These are phyloP conservation scores for Coccomyxa subellipsoidea DNA, from an alignment of 163 green algal genomes.

Conservation along the genomic window DNA sequence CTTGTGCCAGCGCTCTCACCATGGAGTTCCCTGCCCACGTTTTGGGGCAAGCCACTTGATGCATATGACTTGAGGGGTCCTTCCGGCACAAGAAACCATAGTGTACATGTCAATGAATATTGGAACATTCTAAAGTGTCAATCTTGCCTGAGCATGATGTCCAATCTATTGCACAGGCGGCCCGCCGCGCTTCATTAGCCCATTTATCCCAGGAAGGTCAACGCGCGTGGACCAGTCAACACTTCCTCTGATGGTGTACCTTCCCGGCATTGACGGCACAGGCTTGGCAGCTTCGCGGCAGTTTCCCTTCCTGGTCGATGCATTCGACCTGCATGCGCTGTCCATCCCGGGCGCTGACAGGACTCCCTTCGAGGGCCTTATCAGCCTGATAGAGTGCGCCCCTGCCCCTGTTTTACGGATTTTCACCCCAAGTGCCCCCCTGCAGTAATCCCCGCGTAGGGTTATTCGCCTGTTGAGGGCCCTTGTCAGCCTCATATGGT, in stretches of 20 bases:
- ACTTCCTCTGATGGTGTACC: slow-evolving; percentile 50
- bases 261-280: slow-evolving; percentile 83
- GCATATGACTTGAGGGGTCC: too few species aligned
- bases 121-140: neutral
- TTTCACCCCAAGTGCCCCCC: too few species aligned
- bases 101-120: too few species aligned
- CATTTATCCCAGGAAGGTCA: neutral
- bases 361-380: slow-evolving; percentile 61
- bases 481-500: too few species aligned
- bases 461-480: too few species aligned
- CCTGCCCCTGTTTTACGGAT: neutral
- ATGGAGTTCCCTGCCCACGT: too few species aligned
- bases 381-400: slow-evolving; percentile 42
- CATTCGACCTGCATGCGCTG: slow-evolving; percentile 72
- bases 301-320: slow-evolving; percentile 60
- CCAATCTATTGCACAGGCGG: too few species aligned
- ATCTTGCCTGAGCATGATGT: neutral
- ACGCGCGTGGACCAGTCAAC: neutral
- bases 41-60: too few species aligned
- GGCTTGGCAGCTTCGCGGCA: slow-evolving; percentile 79
- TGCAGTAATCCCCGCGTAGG: too few species aligned
- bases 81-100: too few species aligned
- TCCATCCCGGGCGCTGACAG: slow-evolving; percentile 53
- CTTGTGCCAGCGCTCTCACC: too few species aligned
- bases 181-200: slow-evolving; percentile 29